Conservation (phyloP, 1,284 basidiomycete species). For the Puccinia novopanici region DNA sequence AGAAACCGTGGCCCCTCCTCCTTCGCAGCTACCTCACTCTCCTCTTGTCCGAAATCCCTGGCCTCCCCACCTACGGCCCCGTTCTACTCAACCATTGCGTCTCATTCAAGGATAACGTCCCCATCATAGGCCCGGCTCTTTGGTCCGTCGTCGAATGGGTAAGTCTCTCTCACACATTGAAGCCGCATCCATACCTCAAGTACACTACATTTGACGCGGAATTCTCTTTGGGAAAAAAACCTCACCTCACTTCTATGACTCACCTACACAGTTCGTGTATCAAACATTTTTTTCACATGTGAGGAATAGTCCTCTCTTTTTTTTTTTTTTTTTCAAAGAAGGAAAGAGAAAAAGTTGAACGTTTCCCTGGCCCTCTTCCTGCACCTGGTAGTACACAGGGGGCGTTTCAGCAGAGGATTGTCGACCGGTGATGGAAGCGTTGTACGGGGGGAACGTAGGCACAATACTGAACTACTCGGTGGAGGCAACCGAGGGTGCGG, state of each 20-base stretch:
- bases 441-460: slow-evolving; percentile 7
- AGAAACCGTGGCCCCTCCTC: neutral
- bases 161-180: neutral
- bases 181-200: neutral
- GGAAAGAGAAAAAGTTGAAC: too few relatives aligned
- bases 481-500: neutral
- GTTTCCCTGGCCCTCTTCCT: neutral
- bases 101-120: slow-evolving; percentile 22
- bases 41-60: slow-evolving; percentile 36
- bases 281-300: slow-evolving; percentile 48
- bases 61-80: slow-evolving; percentile 37
- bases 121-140: slow-evolving; percentile 20
- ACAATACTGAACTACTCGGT: slow-evolving; percentile 43
- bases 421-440: slow-evolving; percentile 1
- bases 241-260: neutral
- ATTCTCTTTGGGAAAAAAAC: neutral
- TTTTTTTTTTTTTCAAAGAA: neutral
- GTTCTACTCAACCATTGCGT: slow-evolving; percentile 12
- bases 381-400: slow-evolving; percentile 31
- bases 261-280: slow-evolving; percentile 14
- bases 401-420: slow-evolving; percentile 37
- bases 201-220: neutral
- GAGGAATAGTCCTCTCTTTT: neutral
- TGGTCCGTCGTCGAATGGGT: slow-evolving; percentile 40
- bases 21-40: slow-evolving; percentile 38